Percentiles rank a stretch among this genome's conserved stretches.
These are phyloP conservation scores for Fraxinus pennsylvanica DNA, from an alignment of 257 asterid genomes.

Conservation along the genomic window DNA sequence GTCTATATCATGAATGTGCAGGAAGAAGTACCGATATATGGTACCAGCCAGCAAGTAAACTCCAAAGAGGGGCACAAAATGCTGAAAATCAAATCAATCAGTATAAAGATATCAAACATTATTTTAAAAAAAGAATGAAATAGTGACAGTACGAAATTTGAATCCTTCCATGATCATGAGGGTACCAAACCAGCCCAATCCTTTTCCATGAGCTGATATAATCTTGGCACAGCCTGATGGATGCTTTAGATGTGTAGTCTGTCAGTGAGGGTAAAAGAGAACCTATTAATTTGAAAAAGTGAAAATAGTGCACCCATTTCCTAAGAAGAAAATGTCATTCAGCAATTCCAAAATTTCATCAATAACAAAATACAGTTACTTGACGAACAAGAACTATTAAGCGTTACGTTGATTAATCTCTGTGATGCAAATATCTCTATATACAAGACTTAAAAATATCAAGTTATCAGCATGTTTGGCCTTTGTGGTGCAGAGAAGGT, in stretches of 20 bases:
- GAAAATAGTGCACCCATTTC: slow-evolving; percentile 1
- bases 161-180: slow-evolving; percentile 55
- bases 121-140: slow-evolving; percentile 14
- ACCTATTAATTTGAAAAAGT: slow-evolving; percentile 24
- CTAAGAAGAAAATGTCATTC: slow-evolving; percentile 10
- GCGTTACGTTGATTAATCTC: background rate
- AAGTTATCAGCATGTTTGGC: slow-evolving; percentile 1
- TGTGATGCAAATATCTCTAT: background rate
- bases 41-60: slow-evolving; percentile 78
- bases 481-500: background rate
- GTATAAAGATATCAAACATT: slow-evolving; percentile 15
- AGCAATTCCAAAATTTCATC: background rate
- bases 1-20: slow-evolving; percentile 84
- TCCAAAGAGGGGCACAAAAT: slow-evolving; percentile 73
- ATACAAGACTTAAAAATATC: background rate
- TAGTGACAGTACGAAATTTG: slow-evolving; percentile 3
- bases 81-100: slow-evolving; percentile 42
- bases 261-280: slow-evolving; percentile 29
- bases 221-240: slow-evolving; percentile 87
- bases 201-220: slow-evolving; percentile 58
- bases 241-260: slow-evolving; percentile 78
- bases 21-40: slow-evolving; percentile 68
- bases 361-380: background rate
- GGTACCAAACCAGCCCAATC: slow-evolving; percentile 85
- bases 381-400: background rate